Conservation (phyloP, 1,284 basidiomycete species). For the Pyrrhoderma lamaoense region DNA sequence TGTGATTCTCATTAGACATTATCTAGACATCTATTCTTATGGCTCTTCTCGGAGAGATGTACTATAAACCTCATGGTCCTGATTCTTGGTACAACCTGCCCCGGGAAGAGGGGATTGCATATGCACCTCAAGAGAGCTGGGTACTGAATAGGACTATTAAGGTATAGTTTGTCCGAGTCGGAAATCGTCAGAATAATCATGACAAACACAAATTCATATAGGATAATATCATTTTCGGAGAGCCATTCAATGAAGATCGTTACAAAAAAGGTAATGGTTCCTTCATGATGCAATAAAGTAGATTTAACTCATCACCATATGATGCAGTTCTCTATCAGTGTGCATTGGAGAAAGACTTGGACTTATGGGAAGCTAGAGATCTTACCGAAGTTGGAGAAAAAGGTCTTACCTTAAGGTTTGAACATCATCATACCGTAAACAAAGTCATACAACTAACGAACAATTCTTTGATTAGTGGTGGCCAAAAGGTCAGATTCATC, state of each 20-base stretch:
- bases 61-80: constrained; percentile 16
- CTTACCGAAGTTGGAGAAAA: constrained; percentile 33
- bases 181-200: too few species aligned
- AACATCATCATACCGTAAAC: background rate
- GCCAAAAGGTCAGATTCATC: constrained; percentile 31
- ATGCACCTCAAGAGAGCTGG: constrained; percentile 41
- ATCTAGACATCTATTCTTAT: constrained; percentile 14
- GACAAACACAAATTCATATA: constrained; percentile 11
- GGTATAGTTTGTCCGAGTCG: background rate
- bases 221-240: constrained; percentile 29
- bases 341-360: constrained; percentile 54
- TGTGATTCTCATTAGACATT: background rate
- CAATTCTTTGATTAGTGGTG: constrained; percentile 26
- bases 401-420: constrained; percentile 26
- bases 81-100: constrained; percentile 38
- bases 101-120: constrained; percentile 37
- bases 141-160: constrained; percentile 28
- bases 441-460: background rate
- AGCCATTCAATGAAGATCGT: constrained; percentile 24
- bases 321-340: constrained; percentile 54
- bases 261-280: constrained; percentile 19
- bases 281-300: too few species aligned
- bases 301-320: too few species aligned
- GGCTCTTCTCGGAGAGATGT: constrained; percentile 18
- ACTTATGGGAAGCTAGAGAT: constrained; percentile 61